Evolutionary conservation across 2,329 filamentous ascomycete genomes (phyloP).

Genomic region (Diplodia intermedia): DNA sequence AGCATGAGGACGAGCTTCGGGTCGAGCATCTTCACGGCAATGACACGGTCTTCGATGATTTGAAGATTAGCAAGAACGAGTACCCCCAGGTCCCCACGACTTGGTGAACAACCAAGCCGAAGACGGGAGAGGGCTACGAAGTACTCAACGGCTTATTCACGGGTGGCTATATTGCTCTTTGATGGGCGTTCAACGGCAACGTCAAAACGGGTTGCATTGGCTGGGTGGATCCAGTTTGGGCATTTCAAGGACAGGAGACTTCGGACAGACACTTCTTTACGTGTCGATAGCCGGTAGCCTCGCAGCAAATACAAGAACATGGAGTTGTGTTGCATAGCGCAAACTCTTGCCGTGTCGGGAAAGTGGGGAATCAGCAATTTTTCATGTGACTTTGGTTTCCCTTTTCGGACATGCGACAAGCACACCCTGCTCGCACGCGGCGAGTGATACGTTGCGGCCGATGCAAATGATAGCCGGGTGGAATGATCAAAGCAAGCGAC

Average conservation of each 20-base stretch:
- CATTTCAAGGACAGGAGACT: neutral
- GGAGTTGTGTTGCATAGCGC: neutral
- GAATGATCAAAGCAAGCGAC: neutral
- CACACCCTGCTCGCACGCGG: neutral
- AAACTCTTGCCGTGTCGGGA: neutral
- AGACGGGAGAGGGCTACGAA: neutral
- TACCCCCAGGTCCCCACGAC: conserved; percentile 70
- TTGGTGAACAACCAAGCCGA: conserved; percentile 52
- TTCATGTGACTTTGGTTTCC: conserved; percentile 3
- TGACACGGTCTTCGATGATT: conserved; percentile 66
- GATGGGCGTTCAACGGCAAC: neutral
- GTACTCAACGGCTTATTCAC: neutral
- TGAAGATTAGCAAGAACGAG: conserved; percentile 66
- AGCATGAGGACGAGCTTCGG: conserved; percentile 74
- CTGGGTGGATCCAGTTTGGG: neutral
- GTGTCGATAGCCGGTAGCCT: neutral
- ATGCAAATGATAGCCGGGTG: neutral
- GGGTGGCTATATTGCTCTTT: neutral
- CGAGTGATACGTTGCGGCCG: neutral
- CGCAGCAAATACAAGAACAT: neutral
- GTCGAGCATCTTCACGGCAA: conserved; percentile 67
- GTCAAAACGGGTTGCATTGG: neutral
- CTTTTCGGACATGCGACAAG: neutral
- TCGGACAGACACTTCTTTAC: neutral
- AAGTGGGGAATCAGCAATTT: neutral